These are phyloP conservation scores for Sphenostylis stenocarpa DNA, from an alignment of 306 rosid genomes.

Conservation along the genomic window DNA sequence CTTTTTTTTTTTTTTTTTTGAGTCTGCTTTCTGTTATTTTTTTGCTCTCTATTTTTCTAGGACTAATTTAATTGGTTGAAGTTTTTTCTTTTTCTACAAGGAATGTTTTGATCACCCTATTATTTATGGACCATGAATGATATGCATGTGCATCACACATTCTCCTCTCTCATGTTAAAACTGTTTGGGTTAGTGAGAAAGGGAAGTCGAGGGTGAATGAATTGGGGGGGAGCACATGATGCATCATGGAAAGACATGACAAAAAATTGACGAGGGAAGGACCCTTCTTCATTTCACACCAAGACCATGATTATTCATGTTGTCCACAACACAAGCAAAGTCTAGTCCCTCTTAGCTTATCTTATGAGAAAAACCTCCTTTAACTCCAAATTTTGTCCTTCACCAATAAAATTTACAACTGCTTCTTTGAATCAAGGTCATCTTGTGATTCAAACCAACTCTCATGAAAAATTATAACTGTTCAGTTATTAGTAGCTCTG, in stretches of 20 bases:
- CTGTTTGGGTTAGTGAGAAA: conserved; percentile 32
- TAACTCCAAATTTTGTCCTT: conserved; percentile 9
- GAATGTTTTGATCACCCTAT: conserved; percentile 6
- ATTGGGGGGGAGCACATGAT: conserved; percentile 30
- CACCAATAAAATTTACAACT: background rate
- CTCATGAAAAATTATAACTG: too few relatives aligned
- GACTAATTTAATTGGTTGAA: background rate
- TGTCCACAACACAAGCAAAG: conserved; percentile 35
- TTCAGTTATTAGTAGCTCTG: too few relatives aligned
- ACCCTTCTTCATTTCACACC: conserved; percentile 24
- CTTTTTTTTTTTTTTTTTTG: background rate
- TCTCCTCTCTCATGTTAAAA: conserved; percentile 36
- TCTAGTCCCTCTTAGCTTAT: conserved; percentile 1
- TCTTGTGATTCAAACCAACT: too few relatives aligned
- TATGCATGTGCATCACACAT: conserved; percentile 57
- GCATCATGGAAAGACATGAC: conserved; percentile 4
- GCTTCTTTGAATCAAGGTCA: background rate
- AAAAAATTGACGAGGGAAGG: conserved; percentile 5
- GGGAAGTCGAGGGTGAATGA: conserved; percentile 34
- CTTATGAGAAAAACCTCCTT: background rate
- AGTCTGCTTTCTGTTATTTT: background rate
- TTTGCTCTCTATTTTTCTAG: background rate
- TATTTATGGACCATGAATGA: conserved; percentile 36
- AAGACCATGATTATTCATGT: conserved; percentile 12
- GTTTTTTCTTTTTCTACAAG: conserved; percentile 7